These are phyloP conservation scores for Arabis alpina DNA, from an alignment of 345 rosid species.

Conservation along the genomic window DNA sequence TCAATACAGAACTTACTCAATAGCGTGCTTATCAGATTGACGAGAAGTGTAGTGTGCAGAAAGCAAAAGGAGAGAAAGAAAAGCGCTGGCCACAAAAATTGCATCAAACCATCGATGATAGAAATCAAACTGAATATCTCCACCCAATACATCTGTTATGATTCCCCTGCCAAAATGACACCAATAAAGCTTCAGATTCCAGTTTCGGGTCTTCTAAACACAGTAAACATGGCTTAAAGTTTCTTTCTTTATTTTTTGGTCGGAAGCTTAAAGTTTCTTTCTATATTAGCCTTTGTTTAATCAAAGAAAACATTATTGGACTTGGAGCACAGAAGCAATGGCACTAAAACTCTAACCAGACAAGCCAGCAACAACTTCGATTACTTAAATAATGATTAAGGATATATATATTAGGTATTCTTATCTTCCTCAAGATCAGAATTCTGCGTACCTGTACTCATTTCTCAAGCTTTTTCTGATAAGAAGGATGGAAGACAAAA, in stretches of 20 bases:
- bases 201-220: background rate
- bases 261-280: too few relatives aligned
- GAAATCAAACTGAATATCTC: conserved; percentile 96
- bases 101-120: conserved; percentile 98
- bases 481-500: conserved; percentile 89
- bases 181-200: conserved; percentile 28
- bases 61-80: conserved; percentile 88
- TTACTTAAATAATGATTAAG: background rate
- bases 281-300: too few relatives aligned
- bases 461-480: conserved; percentile 94
- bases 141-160: conserved; percentile 93
- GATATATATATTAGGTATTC: background rate
- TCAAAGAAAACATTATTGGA: background rate
- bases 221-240: background rate
- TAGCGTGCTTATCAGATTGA: conserved; percentile 91
- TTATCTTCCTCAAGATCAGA: background rate
- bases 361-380: too few relatives aligned
- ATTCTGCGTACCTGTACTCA: conserved; percentile 73
- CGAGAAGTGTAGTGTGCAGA: conserved; percentile 97
- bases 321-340: background rate
- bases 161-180: conserved; percentile 60
- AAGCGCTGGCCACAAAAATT: conserved; percentile 90
- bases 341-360: background rate
- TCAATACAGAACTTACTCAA: conserved; percentile 54
- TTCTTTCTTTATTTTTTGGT: too few relatives aligned